Evolutionary conservation across 2,329 filamentous ascomycete genomes (phyloP), one percentile per base, ranked within the genome.

Genomic region (Pyrenophora teres): DNA sequence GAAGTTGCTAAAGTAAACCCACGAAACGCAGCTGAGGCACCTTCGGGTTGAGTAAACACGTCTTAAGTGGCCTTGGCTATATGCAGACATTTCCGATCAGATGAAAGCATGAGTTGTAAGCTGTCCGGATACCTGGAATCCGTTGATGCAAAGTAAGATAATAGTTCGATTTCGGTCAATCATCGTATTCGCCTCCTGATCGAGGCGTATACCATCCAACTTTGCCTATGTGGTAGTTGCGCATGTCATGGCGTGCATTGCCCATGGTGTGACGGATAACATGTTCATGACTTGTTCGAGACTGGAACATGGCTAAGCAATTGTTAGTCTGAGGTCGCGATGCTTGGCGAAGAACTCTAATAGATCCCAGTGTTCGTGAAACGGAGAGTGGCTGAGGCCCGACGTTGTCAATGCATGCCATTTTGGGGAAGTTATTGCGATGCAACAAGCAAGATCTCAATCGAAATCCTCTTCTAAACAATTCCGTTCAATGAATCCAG

Each of bases 1-100:
- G 51, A 33, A 47, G 44, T 43, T 37, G 50, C 50, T 43, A 46
- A 36, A 25, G 13, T 16, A 40, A 47, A 48, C 42, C 35, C 45
- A 46, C 60, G 64, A 68, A 70, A 69, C 67, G 48, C 40, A 48
- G 42, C 54, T 61, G 62, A 65, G 49, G 59, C 56, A 66, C 59
- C 46, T 64, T 63, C 48, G 59, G 57, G 48, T 19, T 31, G 18
- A 36, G 51, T 46, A 56, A 59, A 57, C 54, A 50, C 32, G 39
- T 50, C 48, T 59, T 64, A 54, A 30, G 19, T 33, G 42, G 59
- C 62, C 65, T 62, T 54, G 44, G 44, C 56, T 31, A 30, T 30
- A 30, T 13, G 9, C 27, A 2, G 27, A 30, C 1, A 10, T 30
- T 30, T 3, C 9, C 9, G 10, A 30, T 30, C 27, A 12, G 9